Conservation (phyloP, 1,139 yeast species). For the Magnusiomyces ingens region DNA sequence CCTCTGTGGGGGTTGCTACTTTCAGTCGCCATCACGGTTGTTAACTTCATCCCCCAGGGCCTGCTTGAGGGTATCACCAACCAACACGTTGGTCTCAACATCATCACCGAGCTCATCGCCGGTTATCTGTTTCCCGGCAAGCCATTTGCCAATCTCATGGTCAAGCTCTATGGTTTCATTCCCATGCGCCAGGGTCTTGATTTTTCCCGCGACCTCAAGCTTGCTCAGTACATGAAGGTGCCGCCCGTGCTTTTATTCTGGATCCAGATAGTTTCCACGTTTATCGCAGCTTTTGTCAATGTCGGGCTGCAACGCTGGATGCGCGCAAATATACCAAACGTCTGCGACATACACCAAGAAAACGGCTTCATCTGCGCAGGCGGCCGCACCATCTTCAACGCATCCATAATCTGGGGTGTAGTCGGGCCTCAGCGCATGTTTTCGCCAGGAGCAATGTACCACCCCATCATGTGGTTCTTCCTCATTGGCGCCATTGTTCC, state of each 20-base stretch:
- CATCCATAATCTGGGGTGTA: constrained; percentile 54
- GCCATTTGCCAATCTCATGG: constrained; percentile 43
- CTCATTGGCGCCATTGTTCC: constrained; percentile 37
- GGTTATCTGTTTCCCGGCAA: constrained; percentile 49
- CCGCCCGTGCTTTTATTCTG: constrained; percentile 37
- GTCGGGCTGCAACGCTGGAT: constrained; percentile 38
- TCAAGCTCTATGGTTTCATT: constrained; percentile 46
- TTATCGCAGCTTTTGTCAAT: constrained; percentile 31
- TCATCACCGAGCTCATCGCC: constrained; percentile 44
- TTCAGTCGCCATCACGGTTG: constrained; percentile 39
- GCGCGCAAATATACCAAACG: constrained; percentile 36
- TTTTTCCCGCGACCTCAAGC: constrained; percentile 42
- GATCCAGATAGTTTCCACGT: constrained; percentile 38
- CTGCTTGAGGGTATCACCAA: constrained; percentile 43
- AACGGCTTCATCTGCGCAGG: constrained; percentile 41
- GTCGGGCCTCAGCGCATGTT: constrained; percentile 46
- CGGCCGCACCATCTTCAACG: constrained; percentile 39
- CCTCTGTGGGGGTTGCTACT: constrained; percentile 46
- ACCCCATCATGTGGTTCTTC: constrained; percentile 36
- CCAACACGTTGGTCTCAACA: constrained; percentile 41
- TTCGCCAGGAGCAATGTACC: constrained; percentile 30
- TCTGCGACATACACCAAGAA: constrained; percentile 40
- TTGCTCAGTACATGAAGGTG: constrained; percentile 42
- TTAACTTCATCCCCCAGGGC: constrained; percentile 44
- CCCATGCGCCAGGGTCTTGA: constrained; percentile 45